These are phyloP conservation scores for Talaromyces adpressus DNA, from an alignment of 495 filamentous ascomycete genomes.

Conservation along the genomic window DNA sequence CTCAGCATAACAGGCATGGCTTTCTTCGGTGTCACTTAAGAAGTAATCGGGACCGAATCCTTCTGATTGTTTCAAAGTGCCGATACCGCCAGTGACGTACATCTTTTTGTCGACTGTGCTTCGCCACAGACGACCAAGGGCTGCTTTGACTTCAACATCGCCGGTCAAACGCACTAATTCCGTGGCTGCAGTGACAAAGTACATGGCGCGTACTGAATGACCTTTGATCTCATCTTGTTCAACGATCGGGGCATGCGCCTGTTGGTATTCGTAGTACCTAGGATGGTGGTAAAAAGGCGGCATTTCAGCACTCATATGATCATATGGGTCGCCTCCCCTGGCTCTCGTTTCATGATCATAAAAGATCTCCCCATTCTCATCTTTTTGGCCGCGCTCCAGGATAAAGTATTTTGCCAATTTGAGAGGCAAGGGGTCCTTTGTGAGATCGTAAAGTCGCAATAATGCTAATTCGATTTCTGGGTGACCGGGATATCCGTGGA, in stretches of 20 bases:
- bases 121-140: constrained; percentile 42
- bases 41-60: constrained; percentile 56
- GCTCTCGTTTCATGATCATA: constrained; percentile 45
- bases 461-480: constrained; percentile 54
- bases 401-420: constrained; percentile 49
- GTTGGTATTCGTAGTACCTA: constrained; percentile 41
- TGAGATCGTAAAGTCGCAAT: constrained; percentile 44
- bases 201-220: constrained; percentile 55
- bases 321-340: constrained; percentile 42
- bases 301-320: constrained; percentile 23
- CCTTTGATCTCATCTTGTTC: constrained; percentile 50
- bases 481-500: constrained; percentile 53
- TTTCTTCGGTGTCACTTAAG: constrained; percentile 47
- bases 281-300: constrained; percentile 27
- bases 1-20: constrained; percentile 56
- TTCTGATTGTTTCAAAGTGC: constrained; percentile 53
- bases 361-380: constrained; percentile 38
- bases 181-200: constrained; percentile 37
- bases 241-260: constrained; percentile 47
- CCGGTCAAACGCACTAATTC: constrained; percentile 23
- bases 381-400: constrained; percentile 47
- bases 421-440: constrained; percentile 37
- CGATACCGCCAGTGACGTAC: constrained; percentile 56
- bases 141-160: constrained; percentile 16
- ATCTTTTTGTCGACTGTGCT: constrained; percentile 54